Conservation (phyloP, 306 rosid genomes). For the Cucurbita pepo region DNA sequence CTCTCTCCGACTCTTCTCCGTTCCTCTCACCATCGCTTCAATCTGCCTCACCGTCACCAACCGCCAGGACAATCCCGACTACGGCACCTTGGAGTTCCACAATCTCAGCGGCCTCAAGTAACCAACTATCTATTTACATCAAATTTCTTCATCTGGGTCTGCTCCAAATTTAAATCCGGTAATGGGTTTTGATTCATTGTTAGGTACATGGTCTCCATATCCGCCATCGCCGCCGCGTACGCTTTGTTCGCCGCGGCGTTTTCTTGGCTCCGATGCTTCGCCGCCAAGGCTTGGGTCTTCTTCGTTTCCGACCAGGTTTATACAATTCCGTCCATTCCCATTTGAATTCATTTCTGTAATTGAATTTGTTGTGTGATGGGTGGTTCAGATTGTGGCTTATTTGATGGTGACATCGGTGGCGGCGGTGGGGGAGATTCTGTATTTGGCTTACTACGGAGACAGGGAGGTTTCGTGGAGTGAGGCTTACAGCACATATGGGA, state of each 20-base stretch:
- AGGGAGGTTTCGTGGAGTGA: slow-evolving; percentile 80
- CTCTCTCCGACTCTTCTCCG: slow-evolving; percentile 38
- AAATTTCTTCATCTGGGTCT: too few species aligned
- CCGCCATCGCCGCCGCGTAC: slow-evolving; percentile 45
- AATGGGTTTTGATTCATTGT: not conserved
- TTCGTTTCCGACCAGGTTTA: slow-evolving; percentile 79
- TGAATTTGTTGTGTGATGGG: not conserved
- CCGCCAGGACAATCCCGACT: slow-evolving; percentile 37
- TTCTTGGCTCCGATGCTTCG: slow-evolving; percentile 34
- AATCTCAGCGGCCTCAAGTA: slow-evolving; percentile 63
- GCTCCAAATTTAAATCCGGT: not conserved
- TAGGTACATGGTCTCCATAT: slow-evolving; percentile 71
- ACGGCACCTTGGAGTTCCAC: slow-evolving; percentile 43
- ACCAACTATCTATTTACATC: not conserved
- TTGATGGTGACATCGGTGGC: slow-evolving; percentile 50
- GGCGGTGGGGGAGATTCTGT: slow-evolving; percentile 49
- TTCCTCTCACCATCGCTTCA: slow-evolving; percentile 56
- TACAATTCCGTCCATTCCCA: not conserved
- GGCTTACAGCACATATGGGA: slow-evolving; percentile 56
- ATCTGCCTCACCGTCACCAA: slow-evolving; percentile 61
- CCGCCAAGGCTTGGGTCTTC: slow-evolving; percentile 63
- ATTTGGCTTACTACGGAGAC: slow-evolving; percentile 50
- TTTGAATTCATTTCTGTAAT: not conserved
- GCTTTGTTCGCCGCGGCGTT: slow-evolving; percentile 40
- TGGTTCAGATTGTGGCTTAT: slow-evolving; percentile 49